These are phyloP conservation scores for Trypanosoma melophagium DNA, from an alignment of 208 protist species.

Conservation along the genomic window DNA sequence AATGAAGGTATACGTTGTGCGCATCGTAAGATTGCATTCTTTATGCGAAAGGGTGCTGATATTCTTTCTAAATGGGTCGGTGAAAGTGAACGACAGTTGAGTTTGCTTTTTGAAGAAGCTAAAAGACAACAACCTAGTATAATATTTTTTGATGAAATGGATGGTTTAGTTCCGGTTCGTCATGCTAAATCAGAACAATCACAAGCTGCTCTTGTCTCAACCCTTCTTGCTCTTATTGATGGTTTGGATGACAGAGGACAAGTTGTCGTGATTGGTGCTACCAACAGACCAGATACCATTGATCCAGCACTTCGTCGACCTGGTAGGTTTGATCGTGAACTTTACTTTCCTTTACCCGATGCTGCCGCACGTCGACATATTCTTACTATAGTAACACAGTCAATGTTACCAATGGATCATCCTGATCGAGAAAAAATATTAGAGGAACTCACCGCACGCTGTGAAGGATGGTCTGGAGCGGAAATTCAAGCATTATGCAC, in stretches of 20 bases:
- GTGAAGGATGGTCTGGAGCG: conserved; percentile 98
- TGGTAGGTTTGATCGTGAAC: conserved; percentile 97
- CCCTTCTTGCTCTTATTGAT: conserved; percentile 95
- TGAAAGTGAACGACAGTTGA: conserved; percentile 97
- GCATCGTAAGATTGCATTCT: conserved; percentile 93
- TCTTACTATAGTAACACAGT: conserved; percentile 95
- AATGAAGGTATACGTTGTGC: conserved; percentile 96
- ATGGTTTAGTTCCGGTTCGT: conserved; percentile 92
- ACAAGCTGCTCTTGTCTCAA: conserved; percentile 83
- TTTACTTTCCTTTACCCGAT: conserved; percentile 85
- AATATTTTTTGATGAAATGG: conserved; percentile 99
- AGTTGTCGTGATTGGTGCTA: conserved; percentile 95
- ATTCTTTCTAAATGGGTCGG: conserved; percentile 98
- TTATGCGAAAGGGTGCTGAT: conserved; percentile 96
- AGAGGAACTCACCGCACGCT: conserved; percentile 70
- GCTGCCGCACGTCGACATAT: conserved; percentile 81
- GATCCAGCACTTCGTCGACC: conserved; percentile 95
- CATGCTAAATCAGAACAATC: conserved; percentile 82
- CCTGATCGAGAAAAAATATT: conserved; percentile 77
- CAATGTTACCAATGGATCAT: conserved; percentile 93
- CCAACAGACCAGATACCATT: conserved; percentile 94
- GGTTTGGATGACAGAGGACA: conserved; percentile 90
- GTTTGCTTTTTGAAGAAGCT: conserved; percentile 97
- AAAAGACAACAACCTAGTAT: conserved; percentile 94
- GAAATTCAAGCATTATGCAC: conserved; percentile 98